Evolutionary conservation across 108 stramenopile species (phyloP).

Genomic region (Mayamaea pseudoterrestris): DNA sequence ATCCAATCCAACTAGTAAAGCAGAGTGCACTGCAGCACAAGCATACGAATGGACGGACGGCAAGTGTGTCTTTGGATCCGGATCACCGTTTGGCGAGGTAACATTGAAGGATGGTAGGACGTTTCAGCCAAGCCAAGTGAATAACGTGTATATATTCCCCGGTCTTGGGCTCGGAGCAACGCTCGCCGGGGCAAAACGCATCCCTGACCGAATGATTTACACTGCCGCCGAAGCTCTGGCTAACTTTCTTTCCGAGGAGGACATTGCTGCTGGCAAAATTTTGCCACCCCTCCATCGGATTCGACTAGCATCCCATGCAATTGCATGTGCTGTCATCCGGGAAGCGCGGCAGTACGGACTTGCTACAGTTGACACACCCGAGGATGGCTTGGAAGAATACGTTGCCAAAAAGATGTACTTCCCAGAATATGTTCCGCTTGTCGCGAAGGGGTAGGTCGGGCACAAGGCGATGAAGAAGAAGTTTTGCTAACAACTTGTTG

Average conservation of each 20-base stretch:
- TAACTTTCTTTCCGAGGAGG: constrained; percentile 66
- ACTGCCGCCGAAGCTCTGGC: constrained; percentile 82
- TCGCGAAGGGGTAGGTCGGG: constrained; percentile 63
- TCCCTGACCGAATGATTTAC: constrained; percentile 87
- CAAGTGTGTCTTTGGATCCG: constrained; percentile 84
- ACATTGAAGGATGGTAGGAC: constrained; percentile 47
- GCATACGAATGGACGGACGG: constrained; percentile 96
- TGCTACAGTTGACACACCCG: constrained; percentile 40
- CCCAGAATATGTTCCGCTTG: constrained; percentile 74
- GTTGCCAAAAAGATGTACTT: constrained; percentile 77
- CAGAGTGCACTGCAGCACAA: constrained; percentile 94
- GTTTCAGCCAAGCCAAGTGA: constrained; percentile 62
- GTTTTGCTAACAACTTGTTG: neutral
- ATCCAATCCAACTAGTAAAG: constrained; percentile 92
- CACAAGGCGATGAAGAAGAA: constrained; percentile 9
- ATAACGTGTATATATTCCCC: constrained; percentile 48
- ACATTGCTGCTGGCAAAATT: constrained; percentile 66
- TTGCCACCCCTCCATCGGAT: constrained; percentile 81
- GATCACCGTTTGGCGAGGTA: constrained; percentile 94
- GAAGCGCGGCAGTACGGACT: constrained; percentile 69
- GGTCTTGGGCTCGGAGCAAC: constrained; percentile 86
- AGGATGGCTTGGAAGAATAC: constrained; percentile 49
- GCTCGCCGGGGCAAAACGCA: constrained; percentile 65
- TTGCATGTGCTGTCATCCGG: constrained; percentile 82
- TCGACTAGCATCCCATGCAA: constrained; percentile 72